These are phyloP conservation scores for Podosphaera leucotricha DNA, from an alignment of 2,329 filamentous ascomycete genomes.

Conservation along the genomic window DNA sequence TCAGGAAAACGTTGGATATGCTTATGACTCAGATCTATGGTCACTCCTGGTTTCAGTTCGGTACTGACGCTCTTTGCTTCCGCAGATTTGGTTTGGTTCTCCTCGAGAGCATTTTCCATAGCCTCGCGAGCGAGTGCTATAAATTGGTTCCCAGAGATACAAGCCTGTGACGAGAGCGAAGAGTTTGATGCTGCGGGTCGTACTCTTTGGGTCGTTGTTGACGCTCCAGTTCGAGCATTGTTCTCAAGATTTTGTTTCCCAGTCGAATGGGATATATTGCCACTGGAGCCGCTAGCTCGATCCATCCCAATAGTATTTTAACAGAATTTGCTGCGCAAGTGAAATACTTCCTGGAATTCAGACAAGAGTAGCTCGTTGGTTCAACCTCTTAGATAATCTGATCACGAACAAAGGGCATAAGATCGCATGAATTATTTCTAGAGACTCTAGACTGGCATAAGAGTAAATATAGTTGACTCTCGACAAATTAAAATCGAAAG, in stretches of 20 bases:
- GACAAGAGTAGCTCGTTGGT: background rate
- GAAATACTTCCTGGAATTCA: background rate
- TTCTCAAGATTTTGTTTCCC: conserved; percentile 20
- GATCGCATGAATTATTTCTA: background rate
- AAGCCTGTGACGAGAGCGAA: conserved; percentile 24
- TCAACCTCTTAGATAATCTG: background rate
- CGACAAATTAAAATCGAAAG: background rate
- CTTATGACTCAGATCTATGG: conserved; percentile 55
- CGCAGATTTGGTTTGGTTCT: conserved; percentile 37
- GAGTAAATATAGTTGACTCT: background rate
- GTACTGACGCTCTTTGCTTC: conserved; percentile 34
- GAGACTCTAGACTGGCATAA: background rate
- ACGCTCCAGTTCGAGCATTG: conserved; percentile 16
- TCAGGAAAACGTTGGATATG: conserved; percentile 31
- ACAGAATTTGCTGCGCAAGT: background rate
- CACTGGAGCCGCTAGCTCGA: conserved; percentile 14
- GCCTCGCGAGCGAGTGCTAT: conserved; percentile 41
- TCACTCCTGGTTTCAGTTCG: conserved; percentile 41
- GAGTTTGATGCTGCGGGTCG: conserved; percentile 22
- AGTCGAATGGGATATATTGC: conserved; percentile 16
- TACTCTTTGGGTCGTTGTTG: conserved; percentile 16
- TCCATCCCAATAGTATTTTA: conserved; percentile 10
- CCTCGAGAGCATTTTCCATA: conserved; percentile 41
- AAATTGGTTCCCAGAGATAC: conserved; percentile 37
- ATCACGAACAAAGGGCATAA: background rate